Conservation (phyloP, 2,329 filamentous ascomycete genomes). For the Chaetomium sp. region DNA sequence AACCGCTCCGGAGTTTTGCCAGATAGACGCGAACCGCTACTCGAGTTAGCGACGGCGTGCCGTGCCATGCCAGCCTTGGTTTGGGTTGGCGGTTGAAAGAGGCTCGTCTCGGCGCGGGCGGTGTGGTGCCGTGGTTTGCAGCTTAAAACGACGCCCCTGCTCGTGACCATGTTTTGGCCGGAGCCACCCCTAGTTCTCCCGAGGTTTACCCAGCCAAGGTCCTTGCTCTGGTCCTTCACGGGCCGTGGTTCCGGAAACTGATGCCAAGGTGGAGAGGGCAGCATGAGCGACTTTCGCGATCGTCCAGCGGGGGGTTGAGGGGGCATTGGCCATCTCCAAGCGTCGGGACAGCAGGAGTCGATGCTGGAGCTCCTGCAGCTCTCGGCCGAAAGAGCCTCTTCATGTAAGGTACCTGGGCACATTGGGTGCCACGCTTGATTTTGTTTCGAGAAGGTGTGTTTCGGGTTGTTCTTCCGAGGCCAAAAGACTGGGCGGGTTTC, state of each 20-base stretch:
- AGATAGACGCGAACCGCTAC: conserved; percentile 1
- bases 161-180: conserved; percentile 17
- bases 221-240: conserved; percentile 22
- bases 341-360: background rate
- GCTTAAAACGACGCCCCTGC: conserved; percentile 5
- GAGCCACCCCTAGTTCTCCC: conserved; percentile 20
- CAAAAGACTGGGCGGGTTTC: conserved; percentile 21
- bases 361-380: conserved; percentile 22
- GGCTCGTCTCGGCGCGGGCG: conserved; percentile 31
- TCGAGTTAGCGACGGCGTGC: conserved; percentile 8
- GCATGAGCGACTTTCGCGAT: conserved; percentile 7
- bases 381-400: conserved; percentile 19
- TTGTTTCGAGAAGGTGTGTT: conserved; percentile 22
- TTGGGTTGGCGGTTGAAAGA: conserved; percentile 22
- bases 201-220: conserved; percentile 32
- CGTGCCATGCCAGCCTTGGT: background rate
- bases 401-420: conserved; percentile 26
- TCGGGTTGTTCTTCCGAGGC: conserved; percentile 27
- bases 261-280: conserved; percentile 18
- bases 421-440: background rate
- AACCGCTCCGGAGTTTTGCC: conserved; percentile 19
- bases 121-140: conserved; percentile 26
- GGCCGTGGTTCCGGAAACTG: conserved; percentile 28
- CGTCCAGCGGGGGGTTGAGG: conserved; percentile 2
- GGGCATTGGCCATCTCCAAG: background rate